Evolutionary conservation across 2,329 filamentous ascomycete species (phyloP).

Genomic region (Epichloe brachyelytri): DNA sequence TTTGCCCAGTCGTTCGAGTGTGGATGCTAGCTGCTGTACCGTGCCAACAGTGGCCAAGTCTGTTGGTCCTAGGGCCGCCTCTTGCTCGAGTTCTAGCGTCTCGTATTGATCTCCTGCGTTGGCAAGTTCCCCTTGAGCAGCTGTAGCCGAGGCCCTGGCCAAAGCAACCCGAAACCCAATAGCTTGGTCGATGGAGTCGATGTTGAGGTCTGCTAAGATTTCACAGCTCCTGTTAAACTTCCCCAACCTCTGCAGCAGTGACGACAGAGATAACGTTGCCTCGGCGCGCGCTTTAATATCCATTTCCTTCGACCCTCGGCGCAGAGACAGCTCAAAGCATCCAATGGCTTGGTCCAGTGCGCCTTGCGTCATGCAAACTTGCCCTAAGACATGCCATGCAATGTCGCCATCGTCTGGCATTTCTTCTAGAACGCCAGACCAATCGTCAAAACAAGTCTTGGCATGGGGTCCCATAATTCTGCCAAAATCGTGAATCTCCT

Average conservation of each 20-base stretch:
- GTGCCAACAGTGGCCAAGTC: constrained; percentile 14
- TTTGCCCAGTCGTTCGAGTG: constrained; percentile 11
- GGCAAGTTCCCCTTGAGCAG: constrained; percentile 11
- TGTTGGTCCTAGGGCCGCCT: constrained; percentile 11
- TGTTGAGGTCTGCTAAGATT: constrained; percentile 11
- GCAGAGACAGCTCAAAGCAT: constrained; percentile 14
- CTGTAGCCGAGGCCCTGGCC: constrained; percentile 12
- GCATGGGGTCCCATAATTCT: constrained; percentile 16
- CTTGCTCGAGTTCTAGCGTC: constrained; percentile 12
- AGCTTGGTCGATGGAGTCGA: constrained; percentile 12
- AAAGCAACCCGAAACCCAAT: constrained; percentile 13
- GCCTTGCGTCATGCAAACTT: constrained; percentile 16
- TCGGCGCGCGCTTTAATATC: constrained; percentile 11
- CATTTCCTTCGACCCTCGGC: constrained; percentile 5
- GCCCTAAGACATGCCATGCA: constrained; percentile 24
- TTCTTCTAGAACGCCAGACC: constrained; percentile 9
- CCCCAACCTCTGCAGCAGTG: constrained; percentile 10
- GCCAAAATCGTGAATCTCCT: constrained; percentile 13
- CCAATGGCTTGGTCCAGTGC: constrained; percentile 13
- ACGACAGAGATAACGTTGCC: constrained; percentile 11
- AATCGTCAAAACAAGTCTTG: constrained; percentile 15
- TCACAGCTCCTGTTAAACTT: constrained; percentile 9
- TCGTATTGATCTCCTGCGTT: constrained; percentile 11
- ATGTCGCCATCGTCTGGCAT: constrained; percentile 18
- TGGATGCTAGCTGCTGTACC: constrained; percentile 14